Conservation (phyloP, 495 filamentous ascomycete genomes). For the Letharia lupina region DNA sequence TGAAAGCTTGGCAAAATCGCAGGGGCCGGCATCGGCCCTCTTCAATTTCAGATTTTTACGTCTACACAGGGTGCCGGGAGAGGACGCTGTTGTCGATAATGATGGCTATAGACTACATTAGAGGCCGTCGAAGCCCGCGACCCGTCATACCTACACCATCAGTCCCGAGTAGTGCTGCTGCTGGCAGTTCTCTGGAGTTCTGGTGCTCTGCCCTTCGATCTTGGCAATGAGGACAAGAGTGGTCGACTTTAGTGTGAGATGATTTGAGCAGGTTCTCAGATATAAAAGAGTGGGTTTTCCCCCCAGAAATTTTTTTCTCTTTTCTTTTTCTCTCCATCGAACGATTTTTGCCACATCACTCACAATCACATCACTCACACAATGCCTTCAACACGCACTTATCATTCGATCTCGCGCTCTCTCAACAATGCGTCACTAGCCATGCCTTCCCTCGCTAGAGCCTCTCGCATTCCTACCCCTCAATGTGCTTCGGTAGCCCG, state of each 20-base stretch:
- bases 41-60: background rate
- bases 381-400: conserved; percentile 3
- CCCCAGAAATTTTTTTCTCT: background rate
- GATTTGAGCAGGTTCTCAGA: background rate
- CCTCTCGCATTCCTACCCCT: background rate
- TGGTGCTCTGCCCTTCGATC: background rate
- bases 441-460: background rate
- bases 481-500: background rate
- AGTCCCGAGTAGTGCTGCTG: background rate
- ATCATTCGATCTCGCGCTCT: background rate
- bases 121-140: background rate
- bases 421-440: background rate
- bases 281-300: too few species aligned
- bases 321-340: background rate
- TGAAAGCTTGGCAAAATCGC: background rate
- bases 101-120: background rate
- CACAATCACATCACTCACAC: conserved; percentile 3
- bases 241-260: background rate
- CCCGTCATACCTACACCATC: background rate
- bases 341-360: background rate
- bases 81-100: background rate
- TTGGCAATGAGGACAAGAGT: background rate
- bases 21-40: background rate
- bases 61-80: background rate
- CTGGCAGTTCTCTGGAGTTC: background rate